Base-by-base conservation (phyloP, 352 stramenopile genomes). In the Saprolegnia parasitica region DNA sequence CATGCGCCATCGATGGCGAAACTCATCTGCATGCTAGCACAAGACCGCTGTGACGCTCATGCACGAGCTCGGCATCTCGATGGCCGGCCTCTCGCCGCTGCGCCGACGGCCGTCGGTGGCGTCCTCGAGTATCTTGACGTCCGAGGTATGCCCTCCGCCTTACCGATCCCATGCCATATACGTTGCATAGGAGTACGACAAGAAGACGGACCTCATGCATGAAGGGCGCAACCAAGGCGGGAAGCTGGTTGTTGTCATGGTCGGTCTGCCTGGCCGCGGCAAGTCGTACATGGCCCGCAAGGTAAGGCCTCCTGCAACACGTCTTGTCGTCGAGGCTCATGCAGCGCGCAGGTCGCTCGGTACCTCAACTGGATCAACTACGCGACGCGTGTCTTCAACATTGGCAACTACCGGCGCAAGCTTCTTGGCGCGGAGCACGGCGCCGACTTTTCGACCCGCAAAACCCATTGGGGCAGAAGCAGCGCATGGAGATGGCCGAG, bases 231-330 rank as follows among this genome's bases (percentile, higher is more conserved):
- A 65, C 39, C 56, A 65, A 52, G 56, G 56, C 9, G 56, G 56
- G 18, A 98, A 98, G 68, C 80, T 98, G 16, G 90, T 98, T 61
- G 84, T 98, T 35, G 88, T 98, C 23, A 98, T 98, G 91, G 94
- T 98, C 26, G 96, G 96, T 0, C 74, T 98, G 9, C 96, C 96
- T 0, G 96, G 90, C 0, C 95, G 92, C 11, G 95, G 95, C 56
- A 98, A 98, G 75, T 98, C 94, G 60, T 97, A 98, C 74, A 98
- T 98, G 73, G 90, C 93, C 61, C 96, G 98, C 73, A 96, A 96
- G 65, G 76, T 93, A 1, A 81, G 63, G 90, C 90, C 72, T 91
- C 90, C 66, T 76, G 23, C 24, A n/a, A 15, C 26, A 13, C 20
- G 8, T 16, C 4, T 3, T 21, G 18, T 37, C 29, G 18, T 37